A percentile compares a stretch with the other conserved stretches of the same genome.
These are phyloP conservation scores for Adansonia grandidieri DNA, from an alignment of 441 rosid species.

Conservation along the genomic window DNA sequence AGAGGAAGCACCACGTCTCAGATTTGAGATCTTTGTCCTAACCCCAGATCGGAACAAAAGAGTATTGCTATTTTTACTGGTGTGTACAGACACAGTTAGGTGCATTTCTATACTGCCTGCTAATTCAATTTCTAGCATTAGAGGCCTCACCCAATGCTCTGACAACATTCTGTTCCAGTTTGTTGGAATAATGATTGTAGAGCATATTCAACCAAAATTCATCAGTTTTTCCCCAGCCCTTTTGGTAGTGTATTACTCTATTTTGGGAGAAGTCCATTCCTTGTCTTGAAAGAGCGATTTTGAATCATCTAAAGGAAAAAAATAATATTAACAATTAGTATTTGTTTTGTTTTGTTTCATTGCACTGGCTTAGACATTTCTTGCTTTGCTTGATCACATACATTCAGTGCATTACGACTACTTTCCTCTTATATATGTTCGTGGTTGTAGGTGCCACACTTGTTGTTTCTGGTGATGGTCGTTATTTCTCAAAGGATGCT, in stretches of 20 bases:
- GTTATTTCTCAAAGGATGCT: slow-evolving; percentile 90
- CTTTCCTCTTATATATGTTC: slow-evolving; percentile 21
- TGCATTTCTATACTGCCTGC: neutral
- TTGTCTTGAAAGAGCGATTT: slow-evolving; percentile 17
- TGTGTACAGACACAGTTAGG: neutral
- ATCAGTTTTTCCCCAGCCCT: neutral
- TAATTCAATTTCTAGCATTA: neutral
- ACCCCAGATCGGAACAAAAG: neutral
- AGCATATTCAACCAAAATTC: neutral
- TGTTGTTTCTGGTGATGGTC: slow-evolving; percentile 99
- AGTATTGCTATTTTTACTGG: neutral
- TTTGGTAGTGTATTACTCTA: slow-evolving; percentile 9
- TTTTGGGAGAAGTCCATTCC: slow-evolving; percentile 8
- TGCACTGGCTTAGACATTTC: neutral
- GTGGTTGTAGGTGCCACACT: slow-evolving; percentile 78
- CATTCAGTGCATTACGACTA: neutral
- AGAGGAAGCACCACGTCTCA: neutral
- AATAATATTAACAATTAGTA: neutral
- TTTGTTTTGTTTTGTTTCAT: neutral
- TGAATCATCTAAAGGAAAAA: neutral
- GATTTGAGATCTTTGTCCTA: slow-evolving; percentile 6
- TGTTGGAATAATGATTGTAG: slow-evolving; percentile 11
- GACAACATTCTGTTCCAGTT: neutral
- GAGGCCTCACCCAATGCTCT: neutral
- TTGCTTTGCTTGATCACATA: neutral